phyloP scores from a whole-genome alignment of 2,329 filamentous ascomycete species.

The Verticillium nonalfalfae region DNA sequence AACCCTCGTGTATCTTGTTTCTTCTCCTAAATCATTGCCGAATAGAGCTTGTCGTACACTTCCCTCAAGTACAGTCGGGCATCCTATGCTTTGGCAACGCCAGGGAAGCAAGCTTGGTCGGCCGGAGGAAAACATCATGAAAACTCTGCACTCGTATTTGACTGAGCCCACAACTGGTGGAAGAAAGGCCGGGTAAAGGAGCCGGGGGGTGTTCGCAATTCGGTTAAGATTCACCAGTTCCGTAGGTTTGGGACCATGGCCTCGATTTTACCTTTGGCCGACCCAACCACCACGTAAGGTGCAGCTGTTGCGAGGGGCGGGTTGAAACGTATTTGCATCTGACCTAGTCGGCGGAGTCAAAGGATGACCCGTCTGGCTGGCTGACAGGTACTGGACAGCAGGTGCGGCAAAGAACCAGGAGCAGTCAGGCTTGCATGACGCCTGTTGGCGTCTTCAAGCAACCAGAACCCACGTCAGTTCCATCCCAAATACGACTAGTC shows the following conservation, averaged over 20 bases:
- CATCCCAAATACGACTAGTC: background rate
- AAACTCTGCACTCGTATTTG: background rate
- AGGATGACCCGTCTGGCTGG: background rate
- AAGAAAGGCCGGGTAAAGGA: background rate
- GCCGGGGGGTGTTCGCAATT: background rate
- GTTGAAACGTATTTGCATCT: background rate
- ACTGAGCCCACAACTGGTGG: background rate
- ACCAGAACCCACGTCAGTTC: background rate
- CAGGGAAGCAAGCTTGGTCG: background rate
- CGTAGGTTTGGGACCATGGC: background rate
- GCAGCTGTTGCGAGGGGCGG: background rate
- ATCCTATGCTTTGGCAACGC: background rate
- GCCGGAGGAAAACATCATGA: background rate
- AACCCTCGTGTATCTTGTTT: too few relatives aligned
- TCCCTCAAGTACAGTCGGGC: background rate
- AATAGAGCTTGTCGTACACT: background rate
- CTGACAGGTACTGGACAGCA: too few relatives aligned
- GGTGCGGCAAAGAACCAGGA: background rate
- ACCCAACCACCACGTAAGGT: background rate
- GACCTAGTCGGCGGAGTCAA: background rate
- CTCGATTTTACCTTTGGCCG: background rate
- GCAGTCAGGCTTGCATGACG: background rate
- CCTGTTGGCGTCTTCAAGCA: background rate
- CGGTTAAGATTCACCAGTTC: background rate
- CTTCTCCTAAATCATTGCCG: background rate